phyloP scores from a whole-genome alignment of 768 basidiomycete species.

The Termitomyces sp. region DNA sequence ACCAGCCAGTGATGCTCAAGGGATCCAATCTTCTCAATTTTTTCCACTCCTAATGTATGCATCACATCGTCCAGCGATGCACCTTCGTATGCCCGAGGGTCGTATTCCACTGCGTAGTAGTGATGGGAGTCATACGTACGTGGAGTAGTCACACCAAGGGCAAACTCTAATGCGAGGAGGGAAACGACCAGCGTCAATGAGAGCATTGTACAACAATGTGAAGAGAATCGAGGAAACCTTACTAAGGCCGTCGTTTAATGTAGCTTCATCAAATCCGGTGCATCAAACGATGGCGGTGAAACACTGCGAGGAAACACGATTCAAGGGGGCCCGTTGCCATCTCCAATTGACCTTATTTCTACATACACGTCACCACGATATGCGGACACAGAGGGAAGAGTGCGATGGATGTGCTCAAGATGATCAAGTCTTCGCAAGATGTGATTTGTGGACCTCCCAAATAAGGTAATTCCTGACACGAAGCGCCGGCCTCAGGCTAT shows the following conservation, averaged over 20 bases:
- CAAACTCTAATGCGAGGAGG: constrained; percentile 24
- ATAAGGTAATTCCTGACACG: no score
- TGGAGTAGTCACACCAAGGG: constrained; percentile 33
- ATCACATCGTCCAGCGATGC: constrained; percentile 59
- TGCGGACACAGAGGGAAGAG: no score
- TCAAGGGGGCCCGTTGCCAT: neutral
- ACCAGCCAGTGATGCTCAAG: constrained; percentile 82
- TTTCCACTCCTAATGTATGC: constrained; percentile 62
- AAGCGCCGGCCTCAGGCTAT: no score
- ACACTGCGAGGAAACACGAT: neutral
- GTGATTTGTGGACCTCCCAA: no score
- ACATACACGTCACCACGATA: neutral
- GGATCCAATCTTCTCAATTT: constrained; percentile 86
- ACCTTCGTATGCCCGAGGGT: constrained; percentile 33
- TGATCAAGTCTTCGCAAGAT: no score
- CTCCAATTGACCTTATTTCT: neutral
- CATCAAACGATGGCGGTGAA: constrained; percentile 6
- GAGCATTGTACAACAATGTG: constrained; percentile 24
- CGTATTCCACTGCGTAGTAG: constrained; percentile 80
- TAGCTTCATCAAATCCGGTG: constrained; percentile 3
- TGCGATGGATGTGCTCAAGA: neutral
- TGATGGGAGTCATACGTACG: constrained; percentile 58
- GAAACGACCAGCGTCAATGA: constrained; percentile 25
- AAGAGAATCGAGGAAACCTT: neutral
- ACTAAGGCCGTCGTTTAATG: constrained; percentile 3